phyloP scores from a whole-genome alignment of 768 basidiomycete species.

The Leccinum rimulosum region DNA sequence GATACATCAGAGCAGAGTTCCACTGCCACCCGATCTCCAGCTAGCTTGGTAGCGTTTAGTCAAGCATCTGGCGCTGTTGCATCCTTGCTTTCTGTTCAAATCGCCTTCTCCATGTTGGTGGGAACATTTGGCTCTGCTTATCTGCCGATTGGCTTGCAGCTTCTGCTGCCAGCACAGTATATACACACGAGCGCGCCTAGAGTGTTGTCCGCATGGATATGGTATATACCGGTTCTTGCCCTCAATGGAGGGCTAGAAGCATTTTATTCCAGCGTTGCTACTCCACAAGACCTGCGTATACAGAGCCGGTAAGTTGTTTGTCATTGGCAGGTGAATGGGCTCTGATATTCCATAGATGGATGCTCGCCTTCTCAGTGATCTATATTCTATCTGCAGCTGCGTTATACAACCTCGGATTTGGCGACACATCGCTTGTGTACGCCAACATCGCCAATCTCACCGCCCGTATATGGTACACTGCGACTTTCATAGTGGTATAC shows the following conservation, averaged over 20 bases:
- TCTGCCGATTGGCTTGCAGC: slow-evolving; percentile 60
- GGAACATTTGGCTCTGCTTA: slow-evolving; percentile 75
- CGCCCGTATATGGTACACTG: slow-evolving; percentile 60
- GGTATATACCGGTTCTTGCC: slow-evolving; percentile 87
- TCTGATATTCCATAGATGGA: slow-evolving; percentile 47
- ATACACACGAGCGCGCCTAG: slow-evolving; percentile 73
- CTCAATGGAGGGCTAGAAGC: slow-evolving; percentile 92
- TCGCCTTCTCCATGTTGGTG: slow-evolving; percentile 64
- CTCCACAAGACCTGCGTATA: slow-evolving; percentile 56
- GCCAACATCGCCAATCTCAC: slow-evolving; percentile 71
- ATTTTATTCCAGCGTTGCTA: slow-evolving; percentile 79
- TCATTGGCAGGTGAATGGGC: not conserved
- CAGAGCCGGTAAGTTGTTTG: slow-evolving; percentile 58
- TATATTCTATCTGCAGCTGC: slow-evolving; percentile 58
- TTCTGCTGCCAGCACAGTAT: slow-evolving; percentile 72
- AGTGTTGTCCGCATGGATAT: slow-evolving; percentile 78
- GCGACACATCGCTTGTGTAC: slow-evolving; percentile 71
- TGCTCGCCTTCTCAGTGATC: slow-evolving; percentile 69
- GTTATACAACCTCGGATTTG: slow-evolving; percentile 47
- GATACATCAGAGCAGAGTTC: slow-evolving; percentile 8
- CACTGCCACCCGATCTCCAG: not conserved
- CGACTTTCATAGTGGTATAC: slow-evolving; percentile 47
- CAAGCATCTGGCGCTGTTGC: slow-evolving; percentile 52
- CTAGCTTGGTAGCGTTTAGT: slow-evolving; percentile 18
- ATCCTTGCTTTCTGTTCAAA: slow-evolving; percentile 64